phyloP scores from a whole-genome alignment of 805 yeast genomes.

The Geotrichum ghanense region DNA sequence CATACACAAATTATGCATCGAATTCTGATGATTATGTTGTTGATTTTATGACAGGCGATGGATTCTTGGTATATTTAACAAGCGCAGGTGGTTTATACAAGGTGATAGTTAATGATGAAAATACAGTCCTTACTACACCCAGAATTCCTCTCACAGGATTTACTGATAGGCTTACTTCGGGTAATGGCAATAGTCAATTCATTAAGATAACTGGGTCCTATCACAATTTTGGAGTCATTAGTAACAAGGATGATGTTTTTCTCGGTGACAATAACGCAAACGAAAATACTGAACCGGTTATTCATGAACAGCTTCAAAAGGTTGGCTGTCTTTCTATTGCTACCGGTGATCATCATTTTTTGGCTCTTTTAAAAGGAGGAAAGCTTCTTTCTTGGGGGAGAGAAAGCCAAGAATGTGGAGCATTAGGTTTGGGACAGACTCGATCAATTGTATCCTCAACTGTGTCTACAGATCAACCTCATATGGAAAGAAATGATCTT shows the following conservation, averaged over 20 bases:
- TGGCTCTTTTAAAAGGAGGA: constrained; percentile 53
- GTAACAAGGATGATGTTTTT: constrained; percentile 37
- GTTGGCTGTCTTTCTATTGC: constrained; percentile 42
- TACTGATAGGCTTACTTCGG: constrained; percentile 23
- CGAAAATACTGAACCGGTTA: constrained; percentile 22
- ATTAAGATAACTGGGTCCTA: constrained; percentile 45
- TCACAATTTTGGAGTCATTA: constrained; percentile 42
- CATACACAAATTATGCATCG: constrained; percentile 7
- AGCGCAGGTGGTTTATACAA: constrained; percentile 32
- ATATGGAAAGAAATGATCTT: constrained; percentile 6
- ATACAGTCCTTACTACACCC: constrained; percentile 11
- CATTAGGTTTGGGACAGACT: constrained; percentile 49
- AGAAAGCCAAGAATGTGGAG: constrained; percentile 53
- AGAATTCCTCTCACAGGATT: constrained; percentile 21
- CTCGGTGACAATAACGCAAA: constrained; percentile 26
- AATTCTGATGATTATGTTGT: constrained; percentile 20
- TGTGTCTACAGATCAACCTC: constrained; percentile 17
- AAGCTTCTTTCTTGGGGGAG: constrained; percentile 55
- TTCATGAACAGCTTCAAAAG: constrained; percentile 34
- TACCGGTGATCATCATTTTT: constrained; percentile 60
- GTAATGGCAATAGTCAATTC: constrained; percentile 25
- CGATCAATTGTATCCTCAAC: constrained; percentile 11
- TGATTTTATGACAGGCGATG: constrained; percentile 49
- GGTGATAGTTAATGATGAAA: constrained; percentile 21
- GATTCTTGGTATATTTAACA: constrained; percentile 39